These are phyloP conservation scores for Colletotrichum sansevieriae DNA, from an alignment of 2,329 filamentous ascomycete genomes.

Conservation along the genomic window DNA sequence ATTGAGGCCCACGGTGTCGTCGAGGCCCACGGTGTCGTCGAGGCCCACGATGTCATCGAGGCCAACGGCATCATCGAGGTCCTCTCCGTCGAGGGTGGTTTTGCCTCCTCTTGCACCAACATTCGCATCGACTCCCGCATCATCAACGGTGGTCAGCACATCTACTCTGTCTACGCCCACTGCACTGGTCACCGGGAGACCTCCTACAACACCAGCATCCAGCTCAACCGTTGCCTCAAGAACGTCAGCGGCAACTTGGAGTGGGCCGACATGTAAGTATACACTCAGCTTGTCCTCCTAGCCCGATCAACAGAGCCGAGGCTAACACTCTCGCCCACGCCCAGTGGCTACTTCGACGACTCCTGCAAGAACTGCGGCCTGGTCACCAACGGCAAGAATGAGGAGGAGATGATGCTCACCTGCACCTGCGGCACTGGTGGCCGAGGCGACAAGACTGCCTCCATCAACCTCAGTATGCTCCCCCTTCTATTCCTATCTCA, in stretches of 20 bases:
- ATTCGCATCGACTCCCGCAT: constrained; percentile 16
- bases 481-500: too few species aligned
- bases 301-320: too few species aligned
- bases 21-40: neutral
- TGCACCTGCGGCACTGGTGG: constrained; percentile 6
- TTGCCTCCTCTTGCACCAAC: constrained; percentile 25
- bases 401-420: neutral
- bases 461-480: constrained; percentile 21
- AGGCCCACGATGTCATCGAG: neutral
- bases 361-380: constrained; percentile 34
- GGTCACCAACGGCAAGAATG: constrained; percentile 8
- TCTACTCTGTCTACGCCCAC: constrained; percentile 30
- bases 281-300: neutral
- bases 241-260: constrained; percentile 34
- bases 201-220: constrained; percentile 23
- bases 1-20: neutral
- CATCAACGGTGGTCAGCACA: constrained; percentile 8
- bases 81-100: constrained; percentile 14
- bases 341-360: constrained; percentile 28
- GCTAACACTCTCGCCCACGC: neutral
- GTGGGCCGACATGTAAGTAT: constrained; percentile 29
- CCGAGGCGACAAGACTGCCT: neutral
- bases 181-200: constrained; percentile 24
- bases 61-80: constrained; percentile 5
- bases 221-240: constrained; percentile 39